Conservation (phyloP, 2,329 filamentous ascomycete genomes). For the Pseudogymnoascus sp. region DNA sequence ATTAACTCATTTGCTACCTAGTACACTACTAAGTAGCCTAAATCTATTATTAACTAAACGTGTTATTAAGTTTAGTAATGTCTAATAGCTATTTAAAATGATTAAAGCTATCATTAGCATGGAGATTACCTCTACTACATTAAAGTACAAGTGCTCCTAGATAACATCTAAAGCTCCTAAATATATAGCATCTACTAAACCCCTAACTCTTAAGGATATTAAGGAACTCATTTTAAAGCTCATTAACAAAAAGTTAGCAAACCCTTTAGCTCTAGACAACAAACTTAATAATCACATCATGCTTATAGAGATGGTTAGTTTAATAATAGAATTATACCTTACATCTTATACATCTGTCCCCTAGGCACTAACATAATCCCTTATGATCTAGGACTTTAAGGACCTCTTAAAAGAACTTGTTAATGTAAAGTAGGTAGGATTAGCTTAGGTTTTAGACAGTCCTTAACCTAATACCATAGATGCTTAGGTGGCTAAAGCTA, state of each 20-base stretch:
- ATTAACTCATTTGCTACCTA: background rate
- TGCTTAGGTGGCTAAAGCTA: background rate
- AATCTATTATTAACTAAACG: background rate
- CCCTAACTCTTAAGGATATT: constrained; percentile 2
- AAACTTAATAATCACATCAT: background rate
- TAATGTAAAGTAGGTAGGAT: background rate
- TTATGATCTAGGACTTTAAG: background rate
- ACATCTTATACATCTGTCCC: background rate
- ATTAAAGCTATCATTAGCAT: background rate
- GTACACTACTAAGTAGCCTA: constrained; percentile 12
- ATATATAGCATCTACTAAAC: background rate
- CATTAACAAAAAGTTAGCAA: background rate
- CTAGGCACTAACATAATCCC: background rate
- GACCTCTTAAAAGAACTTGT: background rate
- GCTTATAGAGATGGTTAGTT: background rate
- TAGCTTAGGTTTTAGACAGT: background rate
- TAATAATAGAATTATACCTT: background rate
- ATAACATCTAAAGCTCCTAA: too few species aligned
- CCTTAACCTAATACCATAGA: background rate
- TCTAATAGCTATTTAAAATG: background rate
- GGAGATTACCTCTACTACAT: background rate
- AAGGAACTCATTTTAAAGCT: constrained; percentile 11
- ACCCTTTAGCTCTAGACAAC: background rate
- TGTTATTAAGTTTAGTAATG: background rate
- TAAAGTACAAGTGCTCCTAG: background rate